phyloP scores from a whole-genome alignment of 164 flowering plant species.

The Malania oleifera region DNA sequence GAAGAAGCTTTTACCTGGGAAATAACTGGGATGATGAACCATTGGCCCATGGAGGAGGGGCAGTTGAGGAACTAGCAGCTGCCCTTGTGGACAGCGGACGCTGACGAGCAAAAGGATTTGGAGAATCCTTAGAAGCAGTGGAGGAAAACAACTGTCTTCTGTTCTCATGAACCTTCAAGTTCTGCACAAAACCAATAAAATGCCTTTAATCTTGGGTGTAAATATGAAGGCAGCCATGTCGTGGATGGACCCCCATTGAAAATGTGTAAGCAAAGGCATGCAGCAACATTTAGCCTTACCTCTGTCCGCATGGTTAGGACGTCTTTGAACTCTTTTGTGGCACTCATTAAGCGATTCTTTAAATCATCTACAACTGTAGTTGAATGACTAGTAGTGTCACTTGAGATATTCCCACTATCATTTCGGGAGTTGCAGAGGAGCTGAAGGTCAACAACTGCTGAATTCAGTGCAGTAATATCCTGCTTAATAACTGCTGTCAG shows the following conservation, averaged over 20 bases:
- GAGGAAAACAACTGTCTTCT: constrained; percentile 90
- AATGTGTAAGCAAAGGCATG: neutral
- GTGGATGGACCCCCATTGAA: no score
- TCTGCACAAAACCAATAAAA: constrained; percentile 38
- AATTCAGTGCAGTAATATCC: constrained; percentile 88
- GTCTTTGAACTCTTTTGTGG: constrained; percentile 96
- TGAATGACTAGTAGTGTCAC: constrained; percentile 83
- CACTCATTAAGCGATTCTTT: constrained; percentile 84
- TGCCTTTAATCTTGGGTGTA: no score
- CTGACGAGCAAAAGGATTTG: constrained; percentile 91
- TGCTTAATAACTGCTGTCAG: constrained; percentile 93
- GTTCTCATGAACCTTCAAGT: constrained; percentile 82
- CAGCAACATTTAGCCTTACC: constrained; percentile 40
- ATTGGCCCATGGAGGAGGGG: constrained; percentile 82
- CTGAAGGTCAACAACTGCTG: constrained; percentile 93
- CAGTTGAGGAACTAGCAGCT: constrained; percentile 38
- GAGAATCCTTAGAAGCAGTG: constrained; percentile 56
- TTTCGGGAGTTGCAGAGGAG: constrained; percentile 70
- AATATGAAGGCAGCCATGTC: no score
- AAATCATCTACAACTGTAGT: constrained; percentile 91
- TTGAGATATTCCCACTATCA: constrained; percentile 64
- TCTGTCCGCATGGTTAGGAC: constrained; percentile 95
- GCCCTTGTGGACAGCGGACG: constrained; percentile 75
- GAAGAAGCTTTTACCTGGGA: constrained; percentile 64
- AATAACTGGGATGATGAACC: constrained; percentile 58